Evolutionary conservation across 345 rosid species (phyloP).

Genomic region (Hibiscus trionum): DNA sequence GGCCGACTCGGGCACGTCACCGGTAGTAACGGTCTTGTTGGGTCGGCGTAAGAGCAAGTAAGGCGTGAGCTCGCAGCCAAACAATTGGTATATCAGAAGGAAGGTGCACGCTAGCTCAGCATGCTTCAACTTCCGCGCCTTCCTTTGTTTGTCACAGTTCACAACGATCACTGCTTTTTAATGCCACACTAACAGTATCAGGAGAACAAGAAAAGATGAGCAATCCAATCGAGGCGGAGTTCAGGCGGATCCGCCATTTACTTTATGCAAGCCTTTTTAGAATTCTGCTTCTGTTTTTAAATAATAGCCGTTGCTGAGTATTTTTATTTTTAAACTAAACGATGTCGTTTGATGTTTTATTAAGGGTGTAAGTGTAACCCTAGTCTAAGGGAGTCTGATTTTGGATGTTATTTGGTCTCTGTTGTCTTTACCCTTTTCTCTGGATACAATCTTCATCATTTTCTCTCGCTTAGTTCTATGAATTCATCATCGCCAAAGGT

Average conservation of each 20-base stretch:
- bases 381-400: too few relatives aligned
- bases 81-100: constrained; percentile 98
- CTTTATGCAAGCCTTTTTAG: constrained; percentile 28
- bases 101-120: constrained; percentile 94
- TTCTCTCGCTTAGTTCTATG: too few relatives aligned
- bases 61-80: constrained; percentile 92
- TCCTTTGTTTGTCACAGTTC: constrained; percentile 24
- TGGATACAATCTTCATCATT: too few relatives aligned
- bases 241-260: constrained; percentile 64
- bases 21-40: constrained; percentile 29
- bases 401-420: too few relatives aligned
- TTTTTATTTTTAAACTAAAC: too few relatives aligned
- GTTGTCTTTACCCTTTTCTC: too few relatives aligned
- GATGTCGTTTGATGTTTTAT: too few relatives aligned
- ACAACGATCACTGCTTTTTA: constrained; percentile 25
- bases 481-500: too few relatives aligned
- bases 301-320: too few relatives aligned
- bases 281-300: too few relatives aligned
- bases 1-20: constrained; percentile 77
- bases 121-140: constrained; percentile 39
- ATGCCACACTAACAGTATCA: constrained; percentile 7
- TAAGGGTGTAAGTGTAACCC: too few relatives aligned
- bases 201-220: background rate
- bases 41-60: constrained; percentile 57
- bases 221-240: constrained; percentile 30